These are phyloP conservation scores for Symbiodinium natans DNA, from an alignment of 73 alveolate genomes.

Conservation along the genomic window DNA sequence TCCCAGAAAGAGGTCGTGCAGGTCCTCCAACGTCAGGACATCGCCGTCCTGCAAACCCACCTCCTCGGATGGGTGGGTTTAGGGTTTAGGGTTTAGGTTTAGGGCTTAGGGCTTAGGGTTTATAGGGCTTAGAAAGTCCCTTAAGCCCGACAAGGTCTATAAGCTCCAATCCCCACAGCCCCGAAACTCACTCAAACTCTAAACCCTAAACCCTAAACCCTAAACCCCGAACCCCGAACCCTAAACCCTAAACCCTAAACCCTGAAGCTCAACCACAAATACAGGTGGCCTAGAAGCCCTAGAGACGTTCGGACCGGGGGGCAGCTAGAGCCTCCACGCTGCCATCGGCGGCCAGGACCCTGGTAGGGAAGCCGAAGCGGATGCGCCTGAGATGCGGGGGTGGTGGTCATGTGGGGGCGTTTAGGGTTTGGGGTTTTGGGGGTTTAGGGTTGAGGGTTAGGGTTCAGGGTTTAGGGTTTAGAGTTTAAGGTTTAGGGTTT, in stretches of 20 bases:
- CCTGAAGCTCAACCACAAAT: too few relatives aligned
- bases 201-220: neutral
- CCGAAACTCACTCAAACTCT: neutral
- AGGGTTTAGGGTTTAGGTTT: neutral
- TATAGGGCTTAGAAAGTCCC: neutral
- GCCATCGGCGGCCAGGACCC: neutral
- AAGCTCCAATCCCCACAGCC: too few relatives aligned
- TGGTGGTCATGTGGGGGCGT: too few relatives aligned
- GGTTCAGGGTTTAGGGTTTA: too few relatives aligned
- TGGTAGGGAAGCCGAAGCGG: constrained; percentile 57
- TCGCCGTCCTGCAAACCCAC: constrained; percentile 70
- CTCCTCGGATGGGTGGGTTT: constrained; percentile 18
- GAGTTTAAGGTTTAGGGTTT: too few relatives aligned
- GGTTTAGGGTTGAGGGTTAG: too few relatives aligned
- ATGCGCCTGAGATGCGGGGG: too few relatives aligned
- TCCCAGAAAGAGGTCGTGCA: constrained; percentile 66
- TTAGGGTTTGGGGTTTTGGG: too few relatives aligned
- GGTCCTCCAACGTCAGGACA: constrained; percentile 55
- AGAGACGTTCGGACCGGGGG: neutral
- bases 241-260: neutral
- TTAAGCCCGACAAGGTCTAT: too few relatives aligned
- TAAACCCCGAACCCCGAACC: neutral
- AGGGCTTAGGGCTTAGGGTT: neutral
- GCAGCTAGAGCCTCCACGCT: neutral
- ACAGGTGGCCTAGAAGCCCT: neutral